Conservation (phyloP, 305 asterid genomes). For the Solanum hybrid region DNA sequence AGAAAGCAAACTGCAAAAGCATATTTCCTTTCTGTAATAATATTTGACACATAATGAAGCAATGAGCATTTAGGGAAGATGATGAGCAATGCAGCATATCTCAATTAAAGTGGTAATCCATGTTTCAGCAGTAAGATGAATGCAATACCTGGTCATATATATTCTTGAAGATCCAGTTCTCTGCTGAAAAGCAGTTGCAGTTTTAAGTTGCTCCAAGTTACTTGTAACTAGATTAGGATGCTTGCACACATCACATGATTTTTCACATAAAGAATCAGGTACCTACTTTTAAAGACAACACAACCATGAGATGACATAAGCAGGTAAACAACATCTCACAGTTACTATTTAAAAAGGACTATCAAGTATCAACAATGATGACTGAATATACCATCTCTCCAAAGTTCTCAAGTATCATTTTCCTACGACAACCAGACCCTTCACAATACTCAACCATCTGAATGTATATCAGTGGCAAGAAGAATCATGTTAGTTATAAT, state of each 20-base stretch:
- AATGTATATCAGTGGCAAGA: slow-evolving; percentile 5
- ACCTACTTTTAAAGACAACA: slow-evolving; percentile 45
- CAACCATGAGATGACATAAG: neutral
- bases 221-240: slow-evolving; percentile 61
- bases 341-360: slow-evolving; percentile 2
- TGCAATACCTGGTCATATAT: slow-evolving; percentile 62
- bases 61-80: neutral
- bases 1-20: neutral
- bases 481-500: neutral
- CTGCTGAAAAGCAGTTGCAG: slow-evolving; percentile 31
- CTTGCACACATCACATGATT: slow-evolving; percentile 84
- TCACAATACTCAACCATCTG: slow-evolving; percentile 92
- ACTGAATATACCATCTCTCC: slow-evolving; percentile 67
- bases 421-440: slow-evolving; percentile 78
- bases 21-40: neutral
- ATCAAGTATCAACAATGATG: neutral
- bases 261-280: slow-evolving; percentile 52
- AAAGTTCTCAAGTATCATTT: slow-evolving; percentile 80
- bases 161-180: slow-evolving; percentile 61
- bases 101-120: neutral
- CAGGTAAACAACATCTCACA: slow-evolving; percentile 1
- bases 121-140: neutral
- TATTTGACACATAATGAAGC: neutral
- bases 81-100: slow-evolving; percentile 2
- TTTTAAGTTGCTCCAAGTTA: slow-evolving; percentile 63